Base-by-base conservation (phyloP, 495 filamentous ascomycete species). In the Delitschia confertaspora region DNA sequence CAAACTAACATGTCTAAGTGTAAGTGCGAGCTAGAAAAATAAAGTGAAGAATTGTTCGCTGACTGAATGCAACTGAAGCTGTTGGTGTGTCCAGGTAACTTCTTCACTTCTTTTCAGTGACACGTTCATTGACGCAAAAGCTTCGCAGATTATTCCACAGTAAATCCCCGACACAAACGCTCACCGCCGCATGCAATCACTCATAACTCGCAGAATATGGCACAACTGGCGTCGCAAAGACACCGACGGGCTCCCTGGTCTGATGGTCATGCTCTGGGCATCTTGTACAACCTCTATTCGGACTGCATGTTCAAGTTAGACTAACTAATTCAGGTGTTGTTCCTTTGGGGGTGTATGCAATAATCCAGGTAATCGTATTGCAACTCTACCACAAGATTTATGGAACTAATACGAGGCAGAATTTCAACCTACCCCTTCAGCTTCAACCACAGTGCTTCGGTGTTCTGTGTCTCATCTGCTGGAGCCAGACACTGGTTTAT, bases 241-340 rank as follows among this genome's bases (percentile, higher is more conserved):
- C 36, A 86, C 83, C 0, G 79, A 85, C 29, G 83, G 83, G 0
- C 66, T 88, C 0, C 83, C 83, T 3, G 74, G 70, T 0, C 47
- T 65, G 11, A 88, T 88, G 82, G 79, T 85, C 73, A 76, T 85
- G 41, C 58, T 86, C 1, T 87, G 82, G 82, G 78, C 78, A 17
- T 57, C 71, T 22, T 80, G 79, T 82, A 59, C 16, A 6, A 41
- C 27, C 31, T 19, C 13, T 14, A 21, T 30, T n/a, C 22, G 22
- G n/a, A 26, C 21, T 14, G 4, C 20, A 21, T 5, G 2, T 25
- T 16, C 13, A n/a, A 17, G 21, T 14, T 31, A 29, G 17, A 25
- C 27, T 42, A 25, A 32, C 30, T 19, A 34, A 13, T 9, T 11
- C 34, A 72, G 67, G 67, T 29, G 64, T 65, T 10, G 67, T 74